Conservation (phyloP, 176 grass and related monocot species). For the Echinochloa phyllopogon region DNA sequence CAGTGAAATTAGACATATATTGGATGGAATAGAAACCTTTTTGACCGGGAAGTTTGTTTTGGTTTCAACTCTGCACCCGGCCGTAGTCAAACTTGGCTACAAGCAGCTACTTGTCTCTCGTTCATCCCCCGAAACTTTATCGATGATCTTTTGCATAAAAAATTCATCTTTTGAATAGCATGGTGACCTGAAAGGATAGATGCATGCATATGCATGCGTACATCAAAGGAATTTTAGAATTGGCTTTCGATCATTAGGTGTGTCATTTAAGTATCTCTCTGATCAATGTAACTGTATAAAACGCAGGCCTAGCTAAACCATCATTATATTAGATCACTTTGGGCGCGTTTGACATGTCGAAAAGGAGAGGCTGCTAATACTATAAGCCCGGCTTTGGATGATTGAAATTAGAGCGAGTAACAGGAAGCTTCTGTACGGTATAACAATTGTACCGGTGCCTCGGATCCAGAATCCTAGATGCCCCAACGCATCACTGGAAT, state of each 20-base stretch:
- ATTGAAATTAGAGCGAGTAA: not conserved
- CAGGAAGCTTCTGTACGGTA: conserved; percentile 30
- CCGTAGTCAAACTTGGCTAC: not conserved
- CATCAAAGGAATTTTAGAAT: not conserved
- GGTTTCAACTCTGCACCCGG: not conserved
- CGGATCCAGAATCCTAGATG: not conserved
- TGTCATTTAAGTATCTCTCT: not conserved
- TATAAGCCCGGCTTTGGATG: not conserved
- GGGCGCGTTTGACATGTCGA: conserved; percentile 2
- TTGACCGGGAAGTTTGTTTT: not conserved
- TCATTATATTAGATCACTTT: not conserved
- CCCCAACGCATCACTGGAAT: not conserved
- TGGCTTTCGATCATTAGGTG: not conserved
- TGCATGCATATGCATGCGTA: not conserved
- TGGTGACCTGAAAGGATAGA: not conserved
- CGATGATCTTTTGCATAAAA: not conserved
- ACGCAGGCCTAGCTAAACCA: not conserved
- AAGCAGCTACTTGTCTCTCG: not conserved
- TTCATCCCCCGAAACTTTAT: not conserved
- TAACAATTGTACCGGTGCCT: not conserved
- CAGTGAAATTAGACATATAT: too few species aligned
- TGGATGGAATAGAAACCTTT: too few species aligned
- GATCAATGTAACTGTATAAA: not conserved
- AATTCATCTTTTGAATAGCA: not conserved
- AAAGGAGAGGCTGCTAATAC: conserved; percentile 8